These are phyloP conservation scores for Thuja plicata DNA, from an alignment of 83 land plant genomes.

Conservation along the genomic window DNA sequence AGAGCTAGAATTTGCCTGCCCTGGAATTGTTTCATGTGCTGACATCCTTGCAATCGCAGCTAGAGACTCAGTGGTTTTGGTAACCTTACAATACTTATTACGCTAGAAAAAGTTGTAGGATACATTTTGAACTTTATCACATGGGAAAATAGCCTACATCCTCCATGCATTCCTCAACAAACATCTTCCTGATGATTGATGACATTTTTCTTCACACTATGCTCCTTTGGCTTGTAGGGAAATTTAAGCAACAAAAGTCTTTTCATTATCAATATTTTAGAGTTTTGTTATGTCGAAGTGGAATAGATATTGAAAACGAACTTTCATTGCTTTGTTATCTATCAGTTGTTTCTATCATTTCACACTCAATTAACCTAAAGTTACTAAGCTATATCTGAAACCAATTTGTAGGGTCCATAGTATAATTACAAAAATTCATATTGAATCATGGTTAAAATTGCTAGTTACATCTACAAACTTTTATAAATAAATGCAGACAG, in stretches of 20 bases:
- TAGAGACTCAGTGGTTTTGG: conserved; percentile 16
- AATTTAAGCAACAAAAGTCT: background rate
- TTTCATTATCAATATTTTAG: background rate
- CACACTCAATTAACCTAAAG: too few species aligned
- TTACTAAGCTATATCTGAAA: too few species aligned
- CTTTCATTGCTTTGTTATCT: background rate
- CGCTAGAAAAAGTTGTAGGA: too few species aligned
- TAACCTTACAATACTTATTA: background rate
- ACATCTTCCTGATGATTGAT: too few species aligned
- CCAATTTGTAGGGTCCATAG: too few species aligned
- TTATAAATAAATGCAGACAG: conserved; percentile 30
- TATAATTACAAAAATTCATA: too few species aligned
- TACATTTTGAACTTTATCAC: too few species aligned
- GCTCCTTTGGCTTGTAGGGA: background rate
- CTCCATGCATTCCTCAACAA: too few species aligned
- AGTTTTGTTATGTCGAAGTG: background rate
- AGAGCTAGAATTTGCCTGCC: conserved; percentile 25
- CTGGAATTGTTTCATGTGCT: conserved; percentile 19
- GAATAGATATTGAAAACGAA: background rate
- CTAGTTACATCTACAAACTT: background rate
- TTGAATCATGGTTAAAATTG: too few species aligned
- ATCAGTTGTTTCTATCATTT: background rate
- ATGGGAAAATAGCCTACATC: too few species aligned
- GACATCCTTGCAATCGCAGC: conserved; percentile 19
- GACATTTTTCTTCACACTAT: too few species aligned